Conservation (phyloP, 495 filamentous ascomycete genomes). For the Annulohypoxylon stygium region DNA sequence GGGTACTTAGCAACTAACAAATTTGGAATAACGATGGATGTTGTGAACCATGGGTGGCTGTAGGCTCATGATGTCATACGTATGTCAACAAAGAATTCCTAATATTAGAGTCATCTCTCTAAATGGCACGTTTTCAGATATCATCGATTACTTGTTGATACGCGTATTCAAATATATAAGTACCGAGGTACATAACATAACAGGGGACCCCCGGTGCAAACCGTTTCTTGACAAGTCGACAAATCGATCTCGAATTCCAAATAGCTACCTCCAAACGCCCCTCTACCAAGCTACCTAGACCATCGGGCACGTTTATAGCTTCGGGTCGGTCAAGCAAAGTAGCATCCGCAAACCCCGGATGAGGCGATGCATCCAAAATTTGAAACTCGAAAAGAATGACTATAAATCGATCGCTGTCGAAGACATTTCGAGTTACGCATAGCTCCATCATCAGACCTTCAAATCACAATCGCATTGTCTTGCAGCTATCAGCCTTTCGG, state of each 20-base stretch:
- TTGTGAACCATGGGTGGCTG: not conserved
- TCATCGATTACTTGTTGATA: not conserved
- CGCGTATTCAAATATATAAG: not conserved
- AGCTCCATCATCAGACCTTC: constrained; percentile 18
- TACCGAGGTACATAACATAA: not conserved
- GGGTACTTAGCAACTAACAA: not conserved
- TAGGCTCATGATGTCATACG: constrained; percentile 23
- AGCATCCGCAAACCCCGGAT: constrained; percentile 1
- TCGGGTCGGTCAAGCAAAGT: constrained; percentile 14
- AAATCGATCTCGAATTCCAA: constrained; percentile 11
- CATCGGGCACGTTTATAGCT: not conserved
- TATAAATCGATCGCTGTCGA: constrained; percentile 25
- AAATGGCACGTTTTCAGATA: constrained; percentile 12
- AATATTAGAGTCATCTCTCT: not conserved
- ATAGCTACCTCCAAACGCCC: not conserved
- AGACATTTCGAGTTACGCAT: constrained; percentile 7
- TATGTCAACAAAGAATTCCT: not conserved
- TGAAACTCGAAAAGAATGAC: constrained; percentile 31
- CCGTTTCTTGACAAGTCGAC: not conserved
- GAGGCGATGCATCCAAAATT: not conserved
- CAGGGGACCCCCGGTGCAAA: not conserved
- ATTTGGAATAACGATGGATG: not conserved
- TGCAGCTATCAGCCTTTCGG: constrained; percentile 2
- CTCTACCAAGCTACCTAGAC: not conserved
- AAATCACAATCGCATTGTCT: constrained; percentile 21